phyloP scores from a whole-genome alignment of 371 early-diverging fungal genomes.

The Enterospora canceri region DNA sequence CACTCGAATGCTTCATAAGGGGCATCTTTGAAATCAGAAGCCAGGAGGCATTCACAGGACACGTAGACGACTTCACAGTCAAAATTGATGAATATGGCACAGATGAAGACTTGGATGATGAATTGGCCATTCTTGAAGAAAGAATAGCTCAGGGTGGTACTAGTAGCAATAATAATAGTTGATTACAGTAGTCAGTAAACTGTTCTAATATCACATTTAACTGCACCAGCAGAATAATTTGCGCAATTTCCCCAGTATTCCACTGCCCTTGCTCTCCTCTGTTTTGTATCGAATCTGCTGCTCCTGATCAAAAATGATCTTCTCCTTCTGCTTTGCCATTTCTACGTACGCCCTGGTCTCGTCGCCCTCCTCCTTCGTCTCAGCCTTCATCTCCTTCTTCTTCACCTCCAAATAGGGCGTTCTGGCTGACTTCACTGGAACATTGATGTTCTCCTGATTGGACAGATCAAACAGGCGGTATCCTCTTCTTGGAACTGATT shows the following conservation, averaged over 20 bases:
- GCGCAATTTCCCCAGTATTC: neutral
- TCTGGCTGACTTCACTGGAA: neutral
- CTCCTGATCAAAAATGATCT: neutral
- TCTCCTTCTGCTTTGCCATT: neutral
- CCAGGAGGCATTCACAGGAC: constrained; percentile 33
- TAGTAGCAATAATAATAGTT: too few relatives aligned
- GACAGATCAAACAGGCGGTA: neutral
- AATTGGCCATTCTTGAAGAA: constrained; percentile 36
- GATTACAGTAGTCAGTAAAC: neutral
- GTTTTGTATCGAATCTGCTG: neutral
- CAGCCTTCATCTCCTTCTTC: neutral
- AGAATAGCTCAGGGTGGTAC: constrained; percentile 16
- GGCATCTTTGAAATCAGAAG: constrained; percentile 44
- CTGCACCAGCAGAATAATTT: neutral
- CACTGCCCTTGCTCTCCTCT: neutral
- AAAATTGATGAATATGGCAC: constrained; percentile 46
- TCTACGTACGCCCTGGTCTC: neutral
- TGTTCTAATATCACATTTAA: neutral
- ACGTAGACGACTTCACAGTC: constrained; percentile 43
- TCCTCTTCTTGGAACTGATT: neutral
- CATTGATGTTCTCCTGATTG: neutral
- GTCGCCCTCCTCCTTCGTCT: neutral
- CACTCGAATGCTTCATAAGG: constrained; percentile 26
- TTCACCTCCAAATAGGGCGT: neutral
- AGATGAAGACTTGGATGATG: constrained; percentile 45